These are phyloP conservation scores for Candida sp. DNA, from an alignment of 1,139 yeast species.

Conservation along the genomic window DNA sequence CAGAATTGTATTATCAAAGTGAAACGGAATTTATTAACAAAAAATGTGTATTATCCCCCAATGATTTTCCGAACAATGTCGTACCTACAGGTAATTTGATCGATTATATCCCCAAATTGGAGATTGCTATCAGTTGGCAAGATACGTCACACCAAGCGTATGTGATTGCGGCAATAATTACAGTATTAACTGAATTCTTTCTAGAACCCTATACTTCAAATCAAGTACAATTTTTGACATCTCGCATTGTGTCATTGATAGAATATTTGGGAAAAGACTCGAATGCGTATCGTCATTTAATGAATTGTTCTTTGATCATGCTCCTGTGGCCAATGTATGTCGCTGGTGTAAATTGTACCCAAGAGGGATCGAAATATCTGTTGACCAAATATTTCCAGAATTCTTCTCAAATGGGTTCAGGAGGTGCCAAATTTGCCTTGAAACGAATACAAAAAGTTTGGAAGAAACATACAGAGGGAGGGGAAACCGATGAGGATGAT, in stretches of 20 bases:
- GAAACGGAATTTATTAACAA: constrained; percentile 23
- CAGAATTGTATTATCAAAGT: constrained; percentile 25
- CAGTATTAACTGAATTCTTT: constrained; percentile 33
- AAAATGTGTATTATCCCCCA: constrained; percentile 17
- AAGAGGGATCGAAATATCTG: constrained; percentile 37
- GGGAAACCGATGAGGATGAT: constrained; percentile 19
- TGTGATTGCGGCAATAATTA: constrained; percentile 29
- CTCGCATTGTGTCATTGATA: constrained; percentile 23
- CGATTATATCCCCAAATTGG: constrained; percentile 17
- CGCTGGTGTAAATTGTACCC: constrained; percentile 54
- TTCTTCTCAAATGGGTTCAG: constrained; percentile 44
- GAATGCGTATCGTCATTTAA: constrained; percentile 17
- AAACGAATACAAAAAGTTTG: constrained; percentile 41
- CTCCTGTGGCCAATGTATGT: constrained; percentile 64
- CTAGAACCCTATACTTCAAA: constrained; percentile 33
- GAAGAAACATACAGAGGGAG: constrained; percentile 28
- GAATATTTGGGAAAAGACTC: constrained; percentile 20
- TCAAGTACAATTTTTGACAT: constrained; percentile 32
- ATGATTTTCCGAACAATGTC: constrained; percentile 16
- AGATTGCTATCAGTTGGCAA: constrained; percentile 35
- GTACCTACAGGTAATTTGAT: constrained; percentile 25
- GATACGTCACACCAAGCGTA: constrained; percentile 41
- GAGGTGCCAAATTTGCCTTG: constrained; percentile 48
- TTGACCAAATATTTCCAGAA: constrained; percentile 44
- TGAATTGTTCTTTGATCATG: constrained; percentile 37